Conservation (phyloP, 805 yeast species). For the Starmera quercuum region DNA sequence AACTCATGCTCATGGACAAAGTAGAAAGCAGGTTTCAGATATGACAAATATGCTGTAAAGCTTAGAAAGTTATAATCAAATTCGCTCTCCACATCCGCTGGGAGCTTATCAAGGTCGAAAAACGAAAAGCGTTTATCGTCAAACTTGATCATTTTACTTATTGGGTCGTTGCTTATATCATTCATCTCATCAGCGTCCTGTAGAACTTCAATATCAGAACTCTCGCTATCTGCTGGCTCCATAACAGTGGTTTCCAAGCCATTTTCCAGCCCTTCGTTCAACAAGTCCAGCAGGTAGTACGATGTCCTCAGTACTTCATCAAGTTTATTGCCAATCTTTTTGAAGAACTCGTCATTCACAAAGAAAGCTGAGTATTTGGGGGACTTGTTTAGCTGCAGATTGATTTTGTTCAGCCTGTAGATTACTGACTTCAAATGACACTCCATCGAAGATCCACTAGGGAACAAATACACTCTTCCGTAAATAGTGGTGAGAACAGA, state of each 20-base stretch:
- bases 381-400: slow-evolving; percentile 4
- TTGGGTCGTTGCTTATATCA: background rate
- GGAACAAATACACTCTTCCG: too few species aligned
- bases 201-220: background rate
- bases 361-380: slow-evolving; percentile 9
- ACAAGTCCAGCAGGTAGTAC: slow-evolving; percentile 7
- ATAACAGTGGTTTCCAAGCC: background rate
- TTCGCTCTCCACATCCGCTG: slow-evolving; percentile 9
- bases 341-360: slow-evolving; percentile 6
- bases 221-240: background rate
- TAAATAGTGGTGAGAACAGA: too few species aligned
- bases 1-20: slow-evolving; percentile 11
- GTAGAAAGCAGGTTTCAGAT: slow-evolving; percentile 12
- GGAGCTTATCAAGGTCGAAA: slow-evolving; percentile 6
- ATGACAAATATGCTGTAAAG: slow-evolving; percentile 8
- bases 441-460: too few species aligned
- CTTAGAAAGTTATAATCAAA: slow-evolving; percentile 8
- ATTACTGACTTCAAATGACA: slow-evolving; percentile 1
- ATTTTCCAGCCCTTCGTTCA: slow-evolving; percentile 7
- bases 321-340: slow-evolving; percentile 6
- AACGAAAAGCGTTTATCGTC: slow-evolving; percentile 3
- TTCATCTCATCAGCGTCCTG: background rate
- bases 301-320: slow-evolving; percentile 12
- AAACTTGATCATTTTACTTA: background rate
- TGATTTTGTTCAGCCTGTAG: slow-evolving; percentile 4